Percentiles rank a stretch among this genome's conserved stretches.
phyloP scores from a whole-genome alignment of 352 stramenopile genomes.

The Aphanomyces astaci region DNA sequence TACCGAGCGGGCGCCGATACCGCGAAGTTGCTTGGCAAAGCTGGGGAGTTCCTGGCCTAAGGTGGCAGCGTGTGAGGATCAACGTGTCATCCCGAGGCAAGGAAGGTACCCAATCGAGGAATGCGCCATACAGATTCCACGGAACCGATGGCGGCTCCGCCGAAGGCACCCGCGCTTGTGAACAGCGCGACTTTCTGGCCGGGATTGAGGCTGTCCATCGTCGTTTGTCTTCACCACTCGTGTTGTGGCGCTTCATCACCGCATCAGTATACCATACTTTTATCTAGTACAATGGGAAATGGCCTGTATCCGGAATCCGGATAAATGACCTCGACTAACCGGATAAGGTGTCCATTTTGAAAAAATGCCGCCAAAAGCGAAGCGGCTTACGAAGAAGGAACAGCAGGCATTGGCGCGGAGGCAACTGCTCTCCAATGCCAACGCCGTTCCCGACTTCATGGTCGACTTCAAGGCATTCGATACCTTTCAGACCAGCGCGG shows the following conservation, averaged over 20 bases:
- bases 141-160: slow-evolving; percentile 57
- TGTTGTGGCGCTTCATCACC: background rate
- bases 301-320: background rate
- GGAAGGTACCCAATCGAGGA: slow-evolving; percentile 64
- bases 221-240: slow-evolving; percentile 7
- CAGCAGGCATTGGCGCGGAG: slow-evolving; percentile 15
- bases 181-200: slow-evolving; percentile 18
- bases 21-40: slow-evolving; percentile 70
- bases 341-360: background rate
- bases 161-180: slow-evolving; percentile 58
- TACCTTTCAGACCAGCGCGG: slow-evolving; percentile 41
- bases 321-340: background rate
- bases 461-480: slow-evolving; percentile 51
- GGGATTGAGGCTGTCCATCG: slow-evolving; percentile 15
- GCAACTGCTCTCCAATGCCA: slow-evolving; percentile 39
- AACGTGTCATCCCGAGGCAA: background rate
- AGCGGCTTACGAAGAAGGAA: slow-evolving; percentile 23
- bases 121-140: slow-evolving; percentile 83
- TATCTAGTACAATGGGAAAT: background rate
- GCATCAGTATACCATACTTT: background rate
- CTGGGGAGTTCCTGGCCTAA: slow-evolving; percentile 74
- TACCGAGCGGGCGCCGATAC: slow-evolving; percentile 69
- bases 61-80: too few species aligned
- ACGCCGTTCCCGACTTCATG: slow-evolving; percentile 49
- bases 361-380: slow-evolving; percentile 23